Conservation (phyloP, 2,329 filamentous ascomycete genomes). For the Colletotrichum shisoi region DNA sequence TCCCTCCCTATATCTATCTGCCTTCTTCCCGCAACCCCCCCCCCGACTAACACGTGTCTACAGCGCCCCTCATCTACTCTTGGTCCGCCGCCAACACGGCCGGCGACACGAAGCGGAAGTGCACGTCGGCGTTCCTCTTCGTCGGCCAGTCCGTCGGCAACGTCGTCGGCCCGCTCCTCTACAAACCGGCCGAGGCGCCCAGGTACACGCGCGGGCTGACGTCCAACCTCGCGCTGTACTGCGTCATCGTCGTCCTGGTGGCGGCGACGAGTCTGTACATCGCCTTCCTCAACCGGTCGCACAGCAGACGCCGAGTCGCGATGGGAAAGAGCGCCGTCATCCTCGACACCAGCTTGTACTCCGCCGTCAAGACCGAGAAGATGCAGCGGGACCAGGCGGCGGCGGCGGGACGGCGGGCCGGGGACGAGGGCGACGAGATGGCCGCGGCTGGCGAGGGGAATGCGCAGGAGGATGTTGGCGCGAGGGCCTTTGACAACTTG, state of each 20-base stretch:
- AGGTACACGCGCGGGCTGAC: conserved; percentile 64
- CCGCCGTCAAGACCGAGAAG: conserved; percentile 53
- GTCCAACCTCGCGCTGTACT: conserved; percentile 68
- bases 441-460: conserved; percentile 42
- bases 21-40: background rate
- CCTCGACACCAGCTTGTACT: conserved; percentile 67
- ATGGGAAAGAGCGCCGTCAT: conserved; percentile 57
- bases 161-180: conserved; percentile 70
- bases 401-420: conserved; percentile 15
- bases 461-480: conserved; percentile 44
- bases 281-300: conserved; percentile 60
- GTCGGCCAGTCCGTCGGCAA: conserved; percentile 70
- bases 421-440: conserved; percentile 41
- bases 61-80: conserved; percentile 63
- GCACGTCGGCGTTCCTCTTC: conserved; percentile 66
- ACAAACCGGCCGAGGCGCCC: conserved; percentile 66
- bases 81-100: conserved; percentile 67
- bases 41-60: background rate
- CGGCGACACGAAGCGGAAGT: conserved; percentile 73
- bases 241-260: conserved; percentile 62
- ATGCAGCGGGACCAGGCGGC: conserved; percentile 44
- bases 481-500: conserved; percentile 64
- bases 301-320: conserved; percentile 46
- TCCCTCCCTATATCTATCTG: too few species aligned
- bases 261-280: conserved; percentile 48